Percentiles rank a stretch among this genome's conserved stretches.
These are phyloP conservation scores for Jamesozyma piceae DNA, from an alignment of 805 yeast genomes.

Conservation along the genomic window DNA sequence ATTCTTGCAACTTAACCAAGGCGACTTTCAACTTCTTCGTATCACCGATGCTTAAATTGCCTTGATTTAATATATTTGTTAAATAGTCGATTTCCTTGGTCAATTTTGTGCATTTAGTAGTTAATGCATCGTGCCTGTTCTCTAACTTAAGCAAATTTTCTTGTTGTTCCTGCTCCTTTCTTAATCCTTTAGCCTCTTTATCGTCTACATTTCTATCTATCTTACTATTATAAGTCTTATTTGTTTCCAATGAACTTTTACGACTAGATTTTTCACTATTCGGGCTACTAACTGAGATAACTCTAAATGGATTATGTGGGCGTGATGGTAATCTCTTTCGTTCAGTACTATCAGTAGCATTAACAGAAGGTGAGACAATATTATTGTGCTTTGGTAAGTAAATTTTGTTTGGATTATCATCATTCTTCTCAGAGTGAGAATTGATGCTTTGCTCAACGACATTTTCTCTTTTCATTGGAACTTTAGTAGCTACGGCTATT, in stretches of 20 bases:
- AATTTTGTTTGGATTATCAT: conserved; percentile 4
- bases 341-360: not conserved
- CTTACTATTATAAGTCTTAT: not conserved
- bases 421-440: not conserved
- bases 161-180: not conserved
- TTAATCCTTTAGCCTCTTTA: not conserved
- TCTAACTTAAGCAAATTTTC: conserved; percentile 22
- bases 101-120: conserved; percentile 30
- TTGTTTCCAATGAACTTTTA: conserved; percentile 9
- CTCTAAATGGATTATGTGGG: conserved; percentile 27
- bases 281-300: conserved; percentile 24
- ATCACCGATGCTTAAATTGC: conserved; percentile 33
- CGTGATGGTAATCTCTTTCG: conserved; percentile 6
- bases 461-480: not conserved
- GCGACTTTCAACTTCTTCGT: conserved; percentile 32
- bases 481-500: not conserved
- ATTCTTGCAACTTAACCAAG: conserved; percentile 32
- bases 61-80: conserved; percentile 28
- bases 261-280: conserved; percentile 8
- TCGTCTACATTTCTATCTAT: not conserved
- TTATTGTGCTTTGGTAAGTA: conserved; percentile 7
- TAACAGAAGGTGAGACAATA: not conserved
- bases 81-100: conserved; percentile 34
- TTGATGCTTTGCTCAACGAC: not conserved
- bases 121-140: conserved; percentile 26